Base-by-base conservation (phyloP, 2,329 filamentous ascomycete genomes). In the Microsporum audouinii region DNA sequence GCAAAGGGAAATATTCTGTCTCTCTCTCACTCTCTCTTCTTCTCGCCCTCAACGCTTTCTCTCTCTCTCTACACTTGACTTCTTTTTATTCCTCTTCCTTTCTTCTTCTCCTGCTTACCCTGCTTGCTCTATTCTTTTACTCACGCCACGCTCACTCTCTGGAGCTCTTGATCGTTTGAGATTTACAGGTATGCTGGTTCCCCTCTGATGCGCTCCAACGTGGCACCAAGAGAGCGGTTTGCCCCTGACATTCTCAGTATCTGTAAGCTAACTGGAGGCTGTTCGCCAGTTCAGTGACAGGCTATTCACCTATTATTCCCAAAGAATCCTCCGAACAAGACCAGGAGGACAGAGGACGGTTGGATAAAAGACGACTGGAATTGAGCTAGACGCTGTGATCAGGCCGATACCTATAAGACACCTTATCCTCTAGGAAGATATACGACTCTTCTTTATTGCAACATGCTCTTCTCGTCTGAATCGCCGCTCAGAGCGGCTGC, bases 401-500 rank as follows among this genome's bases (percentile, higher is more conserved):
- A 14, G 12, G n/a, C 29, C 57, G 43, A 27, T n/a, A 53, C 49
- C 31, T 34, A n/a, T 33, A n/a, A 5, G 33, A 53, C 14, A 34
- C 57, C 36, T 23, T 36, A 17, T 5, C 10, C 43, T 27, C 34
- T 29, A 12, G 45, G 36, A 14, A 17, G 34, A 12, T 34, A 36
- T 45, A 57, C 49, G 49, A n/a, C 3, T 23, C 17, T 23, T 23
- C 3, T 10, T n/a, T 7, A 12, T 33, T 10, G 10, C 36, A 33
- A 60, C 17, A 23, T 39, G 36, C 62, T 65, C 62, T 65, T 65
- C 41, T 64, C 60, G 10, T 59, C 63, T 2, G 43, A 58, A 56
- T 10, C 34, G 27, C 3, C 47, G 59, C 23, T 56, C 2, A 58
- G 60, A 36, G 53, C 60, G 14, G 3, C 3, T 14, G 64, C 60